A percentile compares a stretch with the other conserved stretches of the same genome.
Evolutionary conservation across 2,329 filamentous ascomycete species (phyloP).

Genomic region (Mycosphaerella sp.): DNA sequence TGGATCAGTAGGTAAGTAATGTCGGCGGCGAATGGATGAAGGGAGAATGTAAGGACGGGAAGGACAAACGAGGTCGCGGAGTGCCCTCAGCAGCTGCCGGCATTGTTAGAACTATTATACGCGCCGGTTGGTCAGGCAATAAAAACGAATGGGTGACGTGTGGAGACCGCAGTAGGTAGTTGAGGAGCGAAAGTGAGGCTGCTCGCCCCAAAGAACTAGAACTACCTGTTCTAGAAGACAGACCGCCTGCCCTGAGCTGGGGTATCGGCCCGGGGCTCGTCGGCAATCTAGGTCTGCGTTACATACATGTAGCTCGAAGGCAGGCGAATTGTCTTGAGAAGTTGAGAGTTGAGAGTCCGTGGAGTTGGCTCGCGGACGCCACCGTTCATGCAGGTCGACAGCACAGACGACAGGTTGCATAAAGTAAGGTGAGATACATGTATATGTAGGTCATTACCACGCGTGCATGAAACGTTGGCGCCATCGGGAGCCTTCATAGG

Average conservation of each 20-base stretch:
- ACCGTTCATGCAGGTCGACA: constrained; percentile 3
- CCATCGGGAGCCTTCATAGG: no score
- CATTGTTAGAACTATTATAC: constrained; percentile 1
- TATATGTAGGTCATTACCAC: no score
- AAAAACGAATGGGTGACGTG: neutral
- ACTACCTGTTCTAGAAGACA: neutral
- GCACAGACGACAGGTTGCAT: neutral
- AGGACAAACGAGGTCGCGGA: neutral
- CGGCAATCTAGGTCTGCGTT: no score
- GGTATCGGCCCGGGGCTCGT: neutral
- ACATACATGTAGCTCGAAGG: neutral
- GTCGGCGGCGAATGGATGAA: neutral
- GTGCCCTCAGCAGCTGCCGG: constrained; percentile 8
- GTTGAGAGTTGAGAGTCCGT: neutral
- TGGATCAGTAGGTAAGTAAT: neutral
- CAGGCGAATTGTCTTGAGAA: neutral
- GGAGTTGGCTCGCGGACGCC: neutral
- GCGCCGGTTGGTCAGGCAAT: neutral
- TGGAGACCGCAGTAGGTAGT: neutral
- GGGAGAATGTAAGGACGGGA: neutral
- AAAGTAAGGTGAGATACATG: no score
- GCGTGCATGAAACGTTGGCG: no score
- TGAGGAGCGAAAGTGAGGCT: constrained; percentile 12
- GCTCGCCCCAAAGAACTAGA: neutral
- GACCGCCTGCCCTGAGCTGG: constrained; percentile 6